Percentiles rank a stretch among this genome's conserved stretches.
phyloP scores from a whole-genome alignment of 2,329 filamentous ascomycete genomes.

The Sarocladiaceae sp. region DNA sequence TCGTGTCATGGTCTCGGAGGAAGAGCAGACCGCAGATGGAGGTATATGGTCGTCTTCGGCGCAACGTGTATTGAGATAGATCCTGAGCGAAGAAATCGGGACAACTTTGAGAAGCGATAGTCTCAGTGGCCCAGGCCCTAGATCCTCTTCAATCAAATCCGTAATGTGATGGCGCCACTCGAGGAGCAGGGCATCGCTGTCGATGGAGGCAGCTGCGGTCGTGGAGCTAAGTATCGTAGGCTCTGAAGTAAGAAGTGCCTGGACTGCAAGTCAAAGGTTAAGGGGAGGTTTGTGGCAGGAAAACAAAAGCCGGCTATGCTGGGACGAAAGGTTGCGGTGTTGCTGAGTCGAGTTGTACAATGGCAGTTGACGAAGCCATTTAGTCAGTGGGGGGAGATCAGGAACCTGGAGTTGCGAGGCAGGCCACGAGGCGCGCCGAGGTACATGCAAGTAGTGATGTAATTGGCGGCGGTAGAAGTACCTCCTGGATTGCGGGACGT shows the following conservation, averaged over 20 bases:
- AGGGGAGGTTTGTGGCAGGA: neutral
- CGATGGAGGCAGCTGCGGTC: no score
- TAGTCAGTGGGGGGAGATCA: neutral
- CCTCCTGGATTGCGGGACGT: neutral
- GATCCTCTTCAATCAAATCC: no score
- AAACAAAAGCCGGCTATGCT: neutral
- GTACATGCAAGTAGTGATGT: neutral
- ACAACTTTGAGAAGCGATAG: no score
- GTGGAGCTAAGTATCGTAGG: neutral
- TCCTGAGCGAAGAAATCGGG: no score
- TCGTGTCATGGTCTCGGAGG: neutral
- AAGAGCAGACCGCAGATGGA: no score
- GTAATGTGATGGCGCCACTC: neutral
- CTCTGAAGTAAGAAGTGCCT: neutral
- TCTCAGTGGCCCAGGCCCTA: no score
- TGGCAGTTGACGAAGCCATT: neutral
- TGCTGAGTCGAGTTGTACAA: neutral
- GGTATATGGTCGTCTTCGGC: neutral
- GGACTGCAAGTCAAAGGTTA: no score
- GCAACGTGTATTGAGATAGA: no score
- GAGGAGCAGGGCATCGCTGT: neutral
- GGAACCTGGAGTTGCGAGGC: slow-evolving; percentile 3
- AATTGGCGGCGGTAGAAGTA: neutral
- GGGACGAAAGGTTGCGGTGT: neutral
- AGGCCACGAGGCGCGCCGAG: no score